A percentile compares a stretch with the other conserved stretches of the same genome.
These are phyloP conservation scores for Metarhizium anisopliae DNA, from an alignment of 2,329 filamentous ascomycete genomes.

Conservation along the genomic window DNA sequence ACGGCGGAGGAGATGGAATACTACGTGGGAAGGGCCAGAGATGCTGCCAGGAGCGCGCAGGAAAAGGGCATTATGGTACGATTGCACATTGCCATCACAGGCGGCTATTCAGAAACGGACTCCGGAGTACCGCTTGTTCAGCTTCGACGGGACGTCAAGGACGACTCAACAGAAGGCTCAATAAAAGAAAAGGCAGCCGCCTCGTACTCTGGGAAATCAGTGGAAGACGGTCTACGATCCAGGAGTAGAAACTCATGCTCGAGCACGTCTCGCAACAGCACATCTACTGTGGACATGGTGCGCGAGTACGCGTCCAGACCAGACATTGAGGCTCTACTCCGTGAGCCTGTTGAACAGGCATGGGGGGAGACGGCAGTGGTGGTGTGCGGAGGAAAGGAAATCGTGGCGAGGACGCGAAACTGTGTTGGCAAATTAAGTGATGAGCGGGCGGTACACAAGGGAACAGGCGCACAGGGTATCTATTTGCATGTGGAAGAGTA, in stretches of 20 bases:
- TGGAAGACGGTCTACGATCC: background rate
- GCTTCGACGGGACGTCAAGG: background rate
- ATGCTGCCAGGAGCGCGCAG: slow-evolving; percentile 30
- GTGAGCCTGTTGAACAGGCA: slow-evolving; percentile 45
- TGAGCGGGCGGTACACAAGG: slow-evolving; percentile 55
- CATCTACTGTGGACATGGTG: slow-evolving; percentile 22
- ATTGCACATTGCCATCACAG: slow-evolving; percentile 47
- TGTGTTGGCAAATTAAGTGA: slow-evolving; percentile 47
- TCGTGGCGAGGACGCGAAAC: slow-evolving; percentile 46
- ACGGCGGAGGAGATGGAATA: slow-evolving; percentile 46
- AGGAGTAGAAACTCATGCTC: background rate
- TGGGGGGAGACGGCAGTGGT: slow-evolving; percentile 53
- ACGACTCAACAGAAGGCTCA: background rate
- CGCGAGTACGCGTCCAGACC: slow-evolving; percentile 38
- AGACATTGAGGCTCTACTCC: slow-evolving; percentile 42
- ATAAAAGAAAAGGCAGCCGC: background rate
- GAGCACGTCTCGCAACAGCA: background rate
- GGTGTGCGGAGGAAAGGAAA: slow-evolving; percentile 48
- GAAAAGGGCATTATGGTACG: slow-evolving; percentile 38
- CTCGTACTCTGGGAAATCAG: background rate
- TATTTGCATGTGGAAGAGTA: slow-evolving; percentile 53
- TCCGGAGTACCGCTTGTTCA: slow-evolving; percentile 5
- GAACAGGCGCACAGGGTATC: slow-evolving; percentile 54
- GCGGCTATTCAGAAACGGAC: slow-evolving; percentile 4
- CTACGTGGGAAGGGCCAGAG: slow-evolving; percentile 41